Conservation (phyloP, 2,329 filamentous ascomycete genomes). For the Fusarium vanettenii region DNA sequence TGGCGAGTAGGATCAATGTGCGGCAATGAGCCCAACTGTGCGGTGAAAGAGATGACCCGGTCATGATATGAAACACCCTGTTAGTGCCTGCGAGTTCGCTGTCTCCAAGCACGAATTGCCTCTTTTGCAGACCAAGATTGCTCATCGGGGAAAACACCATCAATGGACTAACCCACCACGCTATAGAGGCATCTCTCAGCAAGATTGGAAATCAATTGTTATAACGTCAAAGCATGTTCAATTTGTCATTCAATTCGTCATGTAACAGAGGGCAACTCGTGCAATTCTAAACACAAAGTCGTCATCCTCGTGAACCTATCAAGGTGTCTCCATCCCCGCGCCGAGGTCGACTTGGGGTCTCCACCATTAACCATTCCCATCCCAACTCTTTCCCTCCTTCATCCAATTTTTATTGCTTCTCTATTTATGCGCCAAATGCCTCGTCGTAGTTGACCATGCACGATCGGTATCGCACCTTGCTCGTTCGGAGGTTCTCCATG, state of each 20-base stretch:
- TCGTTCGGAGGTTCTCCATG: constrained; percentile 75
- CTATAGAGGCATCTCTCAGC: background rate
- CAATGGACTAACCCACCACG: background rate
- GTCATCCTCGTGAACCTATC: constrained; percentile 30
- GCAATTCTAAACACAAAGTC: constrained; percentile 14
- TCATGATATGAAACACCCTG: background rate
- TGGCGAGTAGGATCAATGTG: background rate
- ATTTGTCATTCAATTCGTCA: constrained; percentile 27
- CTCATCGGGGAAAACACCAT: background rate
- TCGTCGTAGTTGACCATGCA: constrained; percentile 79
- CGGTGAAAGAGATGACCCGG: background rate
- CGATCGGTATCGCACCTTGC: constrained; percentile 80
- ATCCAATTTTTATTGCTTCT: constrained; percentile 3
- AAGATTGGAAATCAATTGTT: background rate
- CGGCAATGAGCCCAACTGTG: background rate
- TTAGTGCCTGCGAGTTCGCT: background rate
- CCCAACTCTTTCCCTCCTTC: constrained; percentile 2
- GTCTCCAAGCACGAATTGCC: background rate
- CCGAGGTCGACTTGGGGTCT: constrained; percentile 8
- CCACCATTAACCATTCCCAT: constrained; percentile 23
- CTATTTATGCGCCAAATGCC: constrained; percentile 65
- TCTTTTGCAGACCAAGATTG: background rate
- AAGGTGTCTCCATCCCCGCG: constrained; percentile 32
- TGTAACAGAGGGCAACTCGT: background rate
- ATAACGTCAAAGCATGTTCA: background rate